Conservation (phyloP, 495 filamentous ascomycete genomes). For the Hypoxylon subgilvum region DNA sequence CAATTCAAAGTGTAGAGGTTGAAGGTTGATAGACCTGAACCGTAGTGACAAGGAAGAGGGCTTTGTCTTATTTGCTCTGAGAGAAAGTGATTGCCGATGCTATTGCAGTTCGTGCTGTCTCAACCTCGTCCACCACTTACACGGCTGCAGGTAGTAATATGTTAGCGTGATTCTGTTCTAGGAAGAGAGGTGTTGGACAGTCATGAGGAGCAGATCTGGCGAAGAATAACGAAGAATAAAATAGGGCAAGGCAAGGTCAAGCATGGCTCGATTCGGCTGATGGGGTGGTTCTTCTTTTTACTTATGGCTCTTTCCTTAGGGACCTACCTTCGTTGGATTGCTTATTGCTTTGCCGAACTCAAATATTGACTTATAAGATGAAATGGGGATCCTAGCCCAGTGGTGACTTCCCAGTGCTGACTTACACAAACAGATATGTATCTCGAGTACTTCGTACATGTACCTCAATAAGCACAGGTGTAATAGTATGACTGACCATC, state of each 20-base stretch:
- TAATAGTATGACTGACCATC: too few species aligned
- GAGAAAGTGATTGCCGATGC: background rate
- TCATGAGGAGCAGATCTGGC: slow-evolving; percentile 7
- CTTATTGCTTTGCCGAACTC: slow-evolving; percentile 18
- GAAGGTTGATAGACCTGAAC: too few species aligned
- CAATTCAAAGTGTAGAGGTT: too few species aligned
- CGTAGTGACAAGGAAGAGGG: too few species aligned
- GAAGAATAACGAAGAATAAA: slow-evolving; percentile 14
- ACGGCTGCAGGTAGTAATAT: slow-evolving; percentile 28
- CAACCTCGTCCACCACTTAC: slow-evolving; percentile 22
- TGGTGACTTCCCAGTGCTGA: slow-evolving; percentile 2
- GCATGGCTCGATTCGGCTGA: too few species aligned
- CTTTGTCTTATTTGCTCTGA: background rate
- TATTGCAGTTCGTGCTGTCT: background rate
- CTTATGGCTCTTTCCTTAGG: too few species aligned
- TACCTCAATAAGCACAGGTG: background rate
- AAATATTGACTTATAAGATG: slow-evolving; percentile 25
- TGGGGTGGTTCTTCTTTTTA: too few species aligned
- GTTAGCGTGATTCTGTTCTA: slow-evolving; percentile 23
- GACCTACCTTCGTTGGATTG: slow-evolving; percentile 34
- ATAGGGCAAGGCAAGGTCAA: background rate
- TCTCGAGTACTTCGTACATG: slow-evolving; percentile 13
- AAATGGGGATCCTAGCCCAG: slow-evolving; percentile 17
- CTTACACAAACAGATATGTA: slow-evolving; percentile 11
- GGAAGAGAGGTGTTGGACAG: background rate